These are phyloP conservation scores for Apium graveolens DNA, from an alignment of 129 eudicot genomes.

Conservation along the genomic window DNA sequence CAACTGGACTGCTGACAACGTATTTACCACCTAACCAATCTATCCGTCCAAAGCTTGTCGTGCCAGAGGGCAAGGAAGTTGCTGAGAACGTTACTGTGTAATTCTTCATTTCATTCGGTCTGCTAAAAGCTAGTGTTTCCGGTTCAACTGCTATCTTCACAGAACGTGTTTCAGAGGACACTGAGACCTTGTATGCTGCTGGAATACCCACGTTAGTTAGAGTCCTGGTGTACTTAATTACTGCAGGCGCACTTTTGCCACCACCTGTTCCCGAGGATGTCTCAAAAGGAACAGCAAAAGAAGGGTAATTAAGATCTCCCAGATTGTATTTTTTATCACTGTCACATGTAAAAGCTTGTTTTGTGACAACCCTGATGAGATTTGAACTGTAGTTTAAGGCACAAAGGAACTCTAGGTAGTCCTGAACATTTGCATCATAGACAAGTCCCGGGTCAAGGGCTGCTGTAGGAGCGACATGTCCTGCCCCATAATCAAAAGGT, in stretches of 20 bases:
- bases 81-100: conserved; percentile 63
- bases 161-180: conserved; percentile 29
- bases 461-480: conserved; percentile 54
- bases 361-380: conserved; percentile 28
- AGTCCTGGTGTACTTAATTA: conserved; percentile 48
- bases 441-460: conserved; percentile 68
- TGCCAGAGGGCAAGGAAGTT: conserved; percentile 58
- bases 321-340: conserved; percentile 34
- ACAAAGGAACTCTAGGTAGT: conserved; percentile 54
- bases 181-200: conserved; percentile 50
- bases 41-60: conserved; percentile 37
- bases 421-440: conserved; percentile 33
- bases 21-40: conserved; percentile 55
- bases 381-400: conserved; percentile 49
- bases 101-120: conserved; percentile 40
- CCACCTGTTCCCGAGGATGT: conserved; percentile 45
- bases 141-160: conserved; percentile 59
- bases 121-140: conserved; percentile 34
- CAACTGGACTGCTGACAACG: conserved; percentile 58
- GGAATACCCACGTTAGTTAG: conserved; percentile 68
- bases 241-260: conserved; percentile 27
- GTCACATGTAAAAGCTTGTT: conserved; percentile 27
- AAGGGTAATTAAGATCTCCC: conserved; percentile 60
- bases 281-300: conserved; percentile 47
- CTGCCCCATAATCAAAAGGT: conserved; percentile 62